Evolutionary conservation across 495 filamentous ascomycete species (phyloP).

Genomic region (Podospora appendiculata): DNA sequence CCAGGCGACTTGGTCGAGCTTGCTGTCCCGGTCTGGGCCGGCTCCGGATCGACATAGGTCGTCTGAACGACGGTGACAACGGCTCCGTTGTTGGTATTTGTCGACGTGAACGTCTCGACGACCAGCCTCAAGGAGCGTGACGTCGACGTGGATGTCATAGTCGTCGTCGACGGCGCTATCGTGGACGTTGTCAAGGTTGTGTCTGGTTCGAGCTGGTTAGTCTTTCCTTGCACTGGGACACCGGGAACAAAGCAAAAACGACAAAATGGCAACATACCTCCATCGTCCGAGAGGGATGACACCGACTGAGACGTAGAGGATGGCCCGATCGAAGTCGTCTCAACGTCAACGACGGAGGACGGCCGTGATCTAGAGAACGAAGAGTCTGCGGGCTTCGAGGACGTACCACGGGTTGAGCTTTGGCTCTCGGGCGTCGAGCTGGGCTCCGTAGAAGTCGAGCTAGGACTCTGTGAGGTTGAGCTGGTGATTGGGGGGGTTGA

Average conservation of each 20-base stretch:
- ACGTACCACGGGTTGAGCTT: slow-evolving; percentile 7
- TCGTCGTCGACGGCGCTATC: background rate
- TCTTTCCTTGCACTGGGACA: background rate
- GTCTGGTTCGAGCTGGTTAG: slow-evolving; percentile 3
- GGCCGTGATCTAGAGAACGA: slow-evolving; percentile 5
- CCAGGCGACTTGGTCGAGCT: slow-evolving; percentile 12
- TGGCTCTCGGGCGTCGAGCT: background rate
- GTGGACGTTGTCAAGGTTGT: slow-evolving; percentile 11
- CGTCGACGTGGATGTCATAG: background rate
- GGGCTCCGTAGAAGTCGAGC: slow-evolving; percentile 5
- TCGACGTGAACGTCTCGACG: background rate
- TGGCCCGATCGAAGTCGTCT: background rate
- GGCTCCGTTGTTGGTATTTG: background rate
- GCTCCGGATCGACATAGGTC: slow-evolving; percentile 16
- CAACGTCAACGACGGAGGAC: background rate
- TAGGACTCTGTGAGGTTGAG: background rate
- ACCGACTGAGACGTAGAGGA: slow-evolving; percentile 2
- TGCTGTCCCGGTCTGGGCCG: background rate
- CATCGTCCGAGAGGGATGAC: slow-evolving; percentile 14
- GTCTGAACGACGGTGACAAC: slow-evolving; percentile 21
- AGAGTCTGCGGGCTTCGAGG: slow-evolving; percentile 1
- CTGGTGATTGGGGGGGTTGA: slow-evolving; percentile 2
- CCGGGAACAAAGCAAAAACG: background rate
- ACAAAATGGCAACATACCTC: slow-evolving; percentile 16
- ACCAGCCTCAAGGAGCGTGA: background rate